These are phyloP conservation scores for Scutellaria minor DNA, from an alignment of 257 asterid genomes.

Conservation along the genomic window DNA sequence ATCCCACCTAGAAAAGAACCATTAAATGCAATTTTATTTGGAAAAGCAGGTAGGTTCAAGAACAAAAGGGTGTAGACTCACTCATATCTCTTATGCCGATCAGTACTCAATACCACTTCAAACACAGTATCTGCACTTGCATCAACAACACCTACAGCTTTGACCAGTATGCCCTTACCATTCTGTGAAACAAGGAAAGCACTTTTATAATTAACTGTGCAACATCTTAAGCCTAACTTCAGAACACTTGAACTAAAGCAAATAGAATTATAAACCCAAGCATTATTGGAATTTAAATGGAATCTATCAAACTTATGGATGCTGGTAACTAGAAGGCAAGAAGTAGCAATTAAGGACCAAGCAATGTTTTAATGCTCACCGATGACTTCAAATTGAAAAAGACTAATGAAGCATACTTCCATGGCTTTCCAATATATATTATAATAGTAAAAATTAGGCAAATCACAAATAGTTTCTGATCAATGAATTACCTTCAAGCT, in stretches of 20 bases:
- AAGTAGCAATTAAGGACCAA: constrained; percentile 25
- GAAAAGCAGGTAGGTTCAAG: constrained; percentile 29
- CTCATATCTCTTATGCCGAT: constrained; percentile 87
- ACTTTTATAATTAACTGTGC: constrained; percentile 27
- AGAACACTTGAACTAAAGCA: constrained; percentile 27
- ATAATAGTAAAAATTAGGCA: constrained; percentile 11
- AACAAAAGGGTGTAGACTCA: constrained; percentile 41
- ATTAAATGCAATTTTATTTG: constrained; percentile 39
- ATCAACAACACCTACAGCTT: constrained; percentile 93
- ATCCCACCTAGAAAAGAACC: constrained; percentile 86
- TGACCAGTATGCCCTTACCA: constrained; percentile 84
- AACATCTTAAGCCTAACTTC: constrained; percentile 14
- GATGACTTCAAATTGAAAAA: constrained; percentile 22
- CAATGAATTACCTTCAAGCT: constrained; percentile 68
- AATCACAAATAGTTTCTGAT: not conserved
- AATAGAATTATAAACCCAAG: not conserved
- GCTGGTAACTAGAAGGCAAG: constrained; percentile 20
- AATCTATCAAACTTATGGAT: constrained; percentile 17
- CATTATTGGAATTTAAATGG: constrained; percentile 21
- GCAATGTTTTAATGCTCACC: constrained; percentile 3
- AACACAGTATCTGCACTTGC: constrained; percentile 94
- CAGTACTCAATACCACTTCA: constrained; percentile 75
- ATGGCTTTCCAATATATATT: constrained; percentile 1
- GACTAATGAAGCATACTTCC: constrained; percentile 19
- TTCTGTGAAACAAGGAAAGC: constrained; percentile 49